Base-by-base conservation (phyloP, 306 rosid genomes). In the Quercus gilva region DNA sequence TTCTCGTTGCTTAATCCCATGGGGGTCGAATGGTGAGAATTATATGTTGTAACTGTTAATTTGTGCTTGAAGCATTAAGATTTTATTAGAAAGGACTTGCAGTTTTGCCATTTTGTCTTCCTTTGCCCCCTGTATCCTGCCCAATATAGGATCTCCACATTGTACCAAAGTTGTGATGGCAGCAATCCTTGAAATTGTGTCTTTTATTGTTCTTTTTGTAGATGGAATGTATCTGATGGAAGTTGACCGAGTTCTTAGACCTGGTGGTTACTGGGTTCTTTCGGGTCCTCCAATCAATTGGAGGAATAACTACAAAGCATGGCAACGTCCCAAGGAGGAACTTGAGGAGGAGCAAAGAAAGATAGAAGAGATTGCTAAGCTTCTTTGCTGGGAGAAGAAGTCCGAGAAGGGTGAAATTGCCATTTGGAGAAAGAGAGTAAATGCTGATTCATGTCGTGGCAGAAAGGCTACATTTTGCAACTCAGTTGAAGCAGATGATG, bases 231-330 rank as follows among this genome's bases (percentile, higher is more conserved):
- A 91, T 81, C 86, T 93, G 80, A 93, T 82, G 94, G 99, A 96
- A 85, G 96, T 93, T 78, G 99, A 93, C 61, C 92, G 98, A 79
- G 97, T 96, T 84, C 91, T 96, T 77, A 96, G 99, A 77, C 98
- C 98, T 55, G 98, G 99, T 79, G 99, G 99, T 75, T 95, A 92
- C 89, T 95, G 99, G 97, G 91, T 96, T 52, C 94, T 96, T 78
- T 93, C 96, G 13, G 98, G 99, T 63, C 97, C 98, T 81, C 99
- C 98, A 23, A 96, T 96, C 85, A 87, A 93, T 78, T 96, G 98
- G 99, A 93, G 81, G 87, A 86, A 70, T 56, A 88, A 86, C 77
- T 95, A 89, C 88, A 84, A 82, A 78, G 73, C 97, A 83, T 95
- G 99, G 99, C 97, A 89, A 80, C 95, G 98, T 56, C 84, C 98